phyloP scores from a whole-genome alignment of 306 rosid species.

The Vicia faba region DNA sequence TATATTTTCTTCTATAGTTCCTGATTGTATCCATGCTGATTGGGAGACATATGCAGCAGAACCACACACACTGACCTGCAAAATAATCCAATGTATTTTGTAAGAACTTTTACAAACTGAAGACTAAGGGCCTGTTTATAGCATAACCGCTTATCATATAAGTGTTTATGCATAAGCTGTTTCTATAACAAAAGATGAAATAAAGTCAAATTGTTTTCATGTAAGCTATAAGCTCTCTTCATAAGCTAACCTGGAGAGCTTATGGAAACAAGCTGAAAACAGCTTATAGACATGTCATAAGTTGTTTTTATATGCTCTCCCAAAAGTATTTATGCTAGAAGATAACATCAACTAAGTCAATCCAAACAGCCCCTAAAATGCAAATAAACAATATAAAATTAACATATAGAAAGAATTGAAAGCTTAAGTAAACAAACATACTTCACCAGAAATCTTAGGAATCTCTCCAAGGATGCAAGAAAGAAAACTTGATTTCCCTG shows the following conservation, averaged over 20 bases:
- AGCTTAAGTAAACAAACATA: constrained; percentile 53
- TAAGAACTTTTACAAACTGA: neutral
- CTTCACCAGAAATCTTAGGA: constrained; percentile 89
- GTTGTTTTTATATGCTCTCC: neutral
- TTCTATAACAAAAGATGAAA: constrained; percentile 3
- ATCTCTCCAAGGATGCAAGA: constrained; percentile 98
- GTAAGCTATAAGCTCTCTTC: neutral
- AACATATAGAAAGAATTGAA: constrained; percentile 35
- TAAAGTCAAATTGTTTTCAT: neutral
- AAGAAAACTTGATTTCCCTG: constrained; percentile 95
- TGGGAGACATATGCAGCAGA: constrained; percentile 91
- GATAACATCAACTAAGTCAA: neutral
- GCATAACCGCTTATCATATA: neutral
- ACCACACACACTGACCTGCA: constrained; percentile 88
- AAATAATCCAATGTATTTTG: constrained; percentile 36
- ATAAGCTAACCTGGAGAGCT: neutral
- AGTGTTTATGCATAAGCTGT: neutral
- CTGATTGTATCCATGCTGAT: constrained; percentile 98
- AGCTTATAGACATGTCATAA: neutral
- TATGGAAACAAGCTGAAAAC: neutral
- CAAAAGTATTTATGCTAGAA: neutral
- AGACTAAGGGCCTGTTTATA: constrained; percentile 8
- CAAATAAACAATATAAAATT: constrained; percentile 13
- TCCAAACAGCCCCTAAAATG: constrained; percentile 12
- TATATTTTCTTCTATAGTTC: constrained; percentile 94